A percentile compares a stretch with the other conserved stretches of the same genome.
Conservation (phyloP, 1,284 basidiomycete species). For the Irpex sp. region DNA sequence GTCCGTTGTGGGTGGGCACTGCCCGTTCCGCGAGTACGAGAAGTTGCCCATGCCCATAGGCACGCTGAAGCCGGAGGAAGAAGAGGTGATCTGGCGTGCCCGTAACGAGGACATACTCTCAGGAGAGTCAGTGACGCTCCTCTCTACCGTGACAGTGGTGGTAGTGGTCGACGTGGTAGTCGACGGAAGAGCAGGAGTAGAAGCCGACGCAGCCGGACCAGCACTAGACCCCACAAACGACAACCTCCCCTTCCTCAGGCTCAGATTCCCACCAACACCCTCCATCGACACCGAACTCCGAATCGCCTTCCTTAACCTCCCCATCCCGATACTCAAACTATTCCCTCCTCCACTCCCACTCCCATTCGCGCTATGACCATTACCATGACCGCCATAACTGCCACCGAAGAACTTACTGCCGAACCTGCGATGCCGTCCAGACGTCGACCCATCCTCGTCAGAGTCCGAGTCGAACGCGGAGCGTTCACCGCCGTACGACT, state of each 20-base stretch:
- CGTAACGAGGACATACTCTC: conserved; percentile 4
- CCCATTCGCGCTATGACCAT: background rate
- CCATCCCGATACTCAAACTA: background rate
- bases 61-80: background rate
- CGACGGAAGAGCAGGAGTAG: background rate
- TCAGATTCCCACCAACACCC: background rate
- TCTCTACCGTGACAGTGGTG: background rate
- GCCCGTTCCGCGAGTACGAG: background rate
- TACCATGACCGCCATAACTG: too few species aligned
- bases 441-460: conserved; percentile 1
- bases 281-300: conserved; percentile 3
- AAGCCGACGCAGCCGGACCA: background rate
- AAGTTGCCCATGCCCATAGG: background rate
- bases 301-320: background rate
- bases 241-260: background rate
- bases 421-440: background rate
- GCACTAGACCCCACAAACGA: background rate
- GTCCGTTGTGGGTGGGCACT: background rate
- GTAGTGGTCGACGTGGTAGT: too few species aligned
- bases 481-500: background rate
- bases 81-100: conserved; percentile 4
- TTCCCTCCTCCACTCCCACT: background rate
- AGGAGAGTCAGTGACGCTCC: background rate
- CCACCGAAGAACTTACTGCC: too few species aligned
- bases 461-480: conserved; percentile 11